A percentile compares a stretch with the other conserved stretches of the same genome.
These are phyloP conservation scores for Ceratopteris richardii DNA, from an alignment of 75 land plant genomes.

Conservation along the genomic window DNA sequence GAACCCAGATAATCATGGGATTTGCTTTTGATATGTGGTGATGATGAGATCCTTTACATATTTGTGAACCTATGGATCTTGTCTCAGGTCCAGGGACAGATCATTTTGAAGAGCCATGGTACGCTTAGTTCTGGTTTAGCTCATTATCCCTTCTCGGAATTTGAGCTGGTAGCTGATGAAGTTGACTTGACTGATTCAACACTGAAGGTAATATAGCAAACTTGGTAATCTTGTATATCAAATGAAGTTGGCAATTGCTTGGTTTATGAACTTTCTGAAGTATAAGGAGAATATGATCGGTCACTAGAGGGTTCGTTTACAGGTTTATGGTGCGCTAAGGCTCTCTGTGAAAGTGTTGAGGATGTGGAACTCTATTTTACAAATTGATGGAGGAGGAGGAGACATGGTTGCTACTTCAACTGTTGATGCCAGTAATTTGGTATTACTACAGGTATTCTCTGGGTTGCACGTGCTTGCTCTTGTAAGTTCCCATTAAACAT, in stretches of 20 bases:
- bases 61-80: too few relatives aligned
- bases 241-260: too few relatives aligned
- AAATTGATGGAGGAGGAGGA: constrained; percentile 84
- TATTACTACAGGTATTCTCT: constrained; percentile 60
- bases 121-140: constrained; percentile 85
- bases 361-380: constrained; percentile 87
- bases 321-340: constrained; percentile 92
- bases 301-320: constrained; percentile 10
- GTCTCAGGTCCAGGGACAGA: constrained; percentile 65
- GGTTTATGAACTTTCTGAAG: too few relatives aligned
- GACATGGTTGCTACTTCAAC: constrained; percentile 59
- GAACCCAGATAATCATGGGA: too few relatives aligned
- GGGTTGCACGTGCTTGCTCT: not conserved
- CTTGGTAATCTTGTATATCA: not conserved
- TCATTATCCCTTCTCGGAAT: constrained; percentile 81
- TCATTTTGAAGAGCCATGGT: constrained; percentile 52
- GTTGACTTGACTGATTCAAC: constrained; percentile 81
- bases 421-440: constrained; percentile 76
- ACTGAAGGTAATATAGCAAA: constrained; percentile 44
- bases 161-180: constrained; percentile 93
- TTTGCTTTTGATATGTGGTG: too few relatives aligned
- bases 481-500: not conserved
- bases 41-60: too few relatives aligned
- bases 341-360: constrained; percentile 85
- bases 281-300: too few relatives aligned